Conservation (phyloP, 2,329 filamentous ascomycete species). For the Alternaria triticina region DNA sequence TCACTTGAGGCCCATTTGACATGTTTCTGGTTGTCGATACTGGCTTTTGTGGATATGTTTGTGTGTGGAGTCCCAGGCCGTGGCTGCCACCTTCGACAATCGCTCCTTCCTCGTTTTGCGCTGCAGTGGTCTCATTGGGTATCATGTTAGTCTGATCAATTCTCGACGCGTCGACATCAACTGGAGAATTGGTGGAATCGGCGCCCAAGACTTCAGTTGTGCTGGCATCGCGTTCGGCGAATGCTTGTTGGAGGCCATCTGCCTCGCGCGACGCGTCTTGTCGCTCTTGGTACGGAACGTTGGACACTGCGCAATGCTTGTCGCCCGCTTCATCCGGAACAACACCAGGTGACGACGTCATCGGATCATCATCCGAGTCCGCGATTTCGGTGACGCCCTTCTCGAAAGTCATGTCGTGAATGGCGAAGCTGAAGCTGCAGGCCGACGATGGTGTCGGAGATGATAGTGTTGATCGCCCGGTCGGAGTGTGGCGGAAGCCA, state of each 20-base stretch:
- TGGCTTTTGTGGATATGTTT: background rate
- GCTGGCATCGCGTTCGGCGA: slow-evolving; percentile 12
- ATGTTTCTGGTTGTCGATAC: background rate
- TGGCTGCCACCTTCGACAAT: background rate
- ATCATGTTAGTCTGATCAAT: slow-evolving; percentile 17
- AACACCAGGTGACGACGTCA: slow-evolving; percentile 36
- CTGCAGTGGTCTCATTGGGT: background rate
- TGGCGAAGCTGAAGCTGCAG: background rate
- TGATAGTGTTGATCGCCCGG: slow-evolving; percentile 11
- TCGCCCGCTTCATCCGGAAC: slow-evolving; percentile 18
- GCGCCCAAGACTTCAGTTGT: slow-evolving; percentile 14
- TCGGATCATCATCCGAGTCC: slow-evolving; percentile 43
- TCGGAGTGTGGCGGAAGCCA: slow-evolving; percentile 22
- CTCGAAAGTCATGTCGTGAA: slow-evolving; percentile 31
- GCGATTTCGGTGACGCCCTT: slow-evolving; percentile 32
- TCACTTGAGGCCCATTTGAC: background rate
- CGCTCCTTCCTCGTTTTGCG: background rate
- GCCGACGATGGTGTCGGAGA: slow-evolving; percentile 1
- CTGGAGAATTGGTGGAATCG: slow-evolving; percentile 18
- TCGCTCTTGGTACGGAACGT: slow-evolving; percentile 23
- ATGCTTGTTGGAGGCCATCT: slow-evolving; percentile 21
- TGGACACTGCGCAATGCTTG: slow-evolving; percentile 28
- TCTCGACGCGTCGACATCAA: slow-evolving; percentile 9
- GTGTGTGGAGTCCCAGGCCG: background rate
- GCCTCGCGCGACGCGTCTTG: slow-evolving; percentile 26